Evolutionary conservation across 192 early-diverging fungal species (phyloP).

Genomic region (Coemansia sp.): DNA sequence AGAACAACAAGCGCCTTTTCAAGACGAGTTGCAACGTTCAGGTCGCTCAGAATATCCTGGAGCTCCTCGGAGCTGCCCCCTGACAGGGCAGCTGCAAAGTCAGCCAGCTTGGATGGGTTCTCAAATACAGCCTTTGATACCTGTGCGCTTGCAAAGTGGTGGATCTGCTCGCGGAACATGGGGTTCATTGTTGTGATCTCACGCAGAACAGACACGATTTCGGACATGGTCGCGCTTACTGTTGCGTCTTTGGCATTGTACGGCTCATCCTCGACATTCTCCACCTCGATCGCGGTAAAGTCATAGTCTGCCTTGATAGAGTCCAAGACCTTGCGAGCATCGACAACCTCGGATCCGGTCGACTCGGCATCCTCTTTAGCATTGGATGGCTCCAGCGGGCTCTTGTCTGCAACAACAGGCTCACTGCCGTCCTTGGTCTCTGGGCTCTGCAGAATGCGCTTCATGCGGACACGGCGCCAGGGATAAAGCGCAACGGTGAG

Average conservation of each 20-base stretch:
- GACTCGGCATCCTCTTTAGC: neutral
- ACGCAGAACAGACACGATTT: slow-evolving; percentile 95
- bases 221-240: slow-evolving; percentile 88
- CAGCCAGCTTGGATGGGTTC: slow-evolving; percentile 91
- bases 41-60: slow-evolving; percentile 87
- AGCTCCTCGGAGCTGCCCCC: slow-evolving; percentile 89
- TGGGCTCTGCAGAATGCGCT: slow-evolving; percentile 30
- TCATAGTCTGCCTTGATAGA: slow-evolving; percentile 61
- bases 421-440: neutral
- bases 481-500: slow-evolving; percentile 96
- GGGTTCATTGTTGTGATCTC: slow-evolving; percentile 95
- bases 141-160: slow-evolving; percentile 94
- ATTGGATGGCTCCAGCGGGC: neutral
- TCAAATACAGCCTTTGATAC: slow-evolving; percentile 94
- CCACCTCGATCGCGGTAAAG: slow-evolving; percentile 86
- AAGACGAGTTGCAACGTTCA: slow-evolving; percentile 87
- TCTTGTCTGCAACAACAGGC: neutral
- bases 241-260: slow-evolving; percentile 85
- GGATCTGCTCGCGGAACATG: slow-evolving; percentile 97
- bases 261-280: slow-evolving; percentile 81
- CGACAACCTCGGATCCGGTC: slow-evolving; percentile 11
- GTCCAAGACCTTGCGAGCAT: slow-evolving; percentile 36
- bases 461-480: slow-evolving; percentile 87
- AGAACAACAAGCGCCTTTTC: slow-evolving; percentile 90
- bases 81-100: slow-evolving; percentile 96